Conservation (phyloP, 192 early-diverging fungal species). For the Backusella parvicylindrica region DNA sequence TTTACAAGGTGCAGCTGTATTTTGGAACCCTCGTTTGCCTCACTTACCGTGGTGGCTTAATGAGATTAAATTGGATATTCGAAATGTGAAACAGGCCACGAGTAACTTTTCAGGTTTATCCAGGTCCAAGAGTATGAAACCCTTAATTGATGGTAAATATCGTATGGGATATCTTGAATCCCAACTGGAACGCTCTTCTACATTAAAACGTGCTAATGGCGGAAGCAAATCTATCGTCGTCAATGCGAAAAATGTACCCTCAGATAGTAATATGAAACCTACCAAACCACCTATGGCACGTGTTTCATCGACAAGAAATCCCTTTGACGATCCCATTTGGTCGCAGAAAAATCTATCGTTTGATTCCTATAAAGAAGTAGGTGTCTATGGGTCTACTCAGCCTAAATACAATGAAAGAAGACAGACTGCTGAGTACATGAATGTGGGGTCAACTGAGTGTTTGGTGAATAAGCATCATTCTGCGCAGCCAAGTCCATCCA, state of each 20-base stretch:
- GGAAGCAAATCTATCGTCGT: not conserved
- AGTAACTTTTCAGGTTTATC: slow-evolving; percentile 47
- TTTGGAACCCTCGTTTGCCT: slow-evolving; percentile 39
- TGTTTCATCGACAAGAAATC: not conserved
- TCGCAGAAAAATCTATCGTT: not conserved
- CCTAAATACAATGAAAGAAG: not conserved
- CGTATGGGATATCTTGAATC: slow-evolving; percentile 34
- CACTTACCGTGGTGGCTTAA: slow-evolving; percentile 49
- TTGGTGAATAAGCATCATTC: slow-evolving; percentile 10
- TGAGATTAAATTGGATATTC: slow-evolving; percentile 58
- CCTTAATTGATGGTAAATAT: slow-evolving; percentile 34
- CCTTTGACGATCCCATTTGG: slow-evolving; percentile 32
- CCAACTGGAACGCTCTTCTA: slow-evolving; percentile 23
- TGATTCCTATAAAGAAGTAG: not conserved
- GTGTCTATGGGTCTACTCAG: not conserved
- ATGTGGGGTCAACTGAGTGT: slow-evolving; percentile 15
- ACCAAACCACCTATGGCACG: not conserved
- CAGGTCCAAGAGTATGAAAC: slow-evolving; percentile 39
- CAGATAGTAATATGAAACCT: not conserved
- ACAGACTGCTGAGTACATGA: not conserved
- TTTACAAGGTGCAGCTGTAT: slow-evolving; percentile 39
- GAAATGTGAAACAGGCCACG: slow-evolving; percentile 59
- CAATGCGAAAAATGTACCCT: not conserved
- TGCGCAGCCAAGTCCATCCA: not conserved
- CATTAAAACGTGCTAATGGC: slow-evolving; percentile 7